phyloP scores from a whole-genome alignment of 352 stramenopile genomes.

The Phytopythium helicoides region DNA sequence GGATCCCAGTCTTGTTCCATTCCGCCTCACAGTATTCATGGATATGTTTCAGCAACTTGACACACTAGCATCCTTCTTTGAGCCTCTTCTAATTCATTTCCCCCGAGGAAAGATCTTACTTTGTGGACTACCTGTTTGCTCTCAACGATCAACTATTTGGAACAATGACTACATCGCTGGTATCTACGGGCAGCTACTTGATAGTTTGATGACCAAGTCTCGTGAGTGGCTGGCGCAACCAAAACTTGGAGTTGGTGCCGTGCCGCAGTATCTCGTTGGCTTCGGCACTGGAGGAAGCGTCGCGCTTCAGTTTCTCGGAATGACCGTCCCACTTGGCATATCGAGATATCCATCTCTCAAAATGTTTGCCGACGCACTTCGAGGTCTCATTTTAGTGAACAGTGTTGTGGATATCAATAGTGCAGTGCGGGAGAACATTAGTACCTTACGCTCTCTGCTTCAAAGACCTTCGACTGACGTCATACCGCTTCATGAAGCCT shows the following conservation, averaged over 20 bases:
- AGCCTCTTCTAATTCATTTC: slow-evolving; percentile 50
- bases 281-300: slow-evolving; percentile 57
- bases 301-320: slow-evolving; percentile 46
- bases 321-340: slow-evolving; percentile 36
- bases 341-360: slow-evolving; percentile 13
- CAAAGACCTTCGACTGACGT: slow-evolving; percentile 9
- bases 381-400: slow-evolving; percentile 62
- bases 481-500: slow-evolving; percentile 49
- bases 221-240: slow-evolving; percentile 75
- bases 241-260: slow-evolving; percentile 52
- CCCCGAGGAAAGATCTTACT: slow-evolving; percentile 63
- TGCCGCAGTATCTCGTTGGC: slow-evolving; percentile 63
- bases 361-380: slow-evolving; percentile 40
- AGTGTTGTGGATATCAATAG: slow-evolving; percentile 21
- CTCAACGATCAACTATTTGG: slow-evolving; percentile 32
- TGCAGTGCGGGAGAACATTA: slow-evolving; percentile 19
- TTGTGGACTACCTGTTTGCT: slow-evolving; percentile 50
- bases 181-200: slow-evolving; percentile 46
- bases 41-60: slow-evolving; percentile 65
- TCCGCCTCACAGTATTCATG: slow-evolving; percentile 64
- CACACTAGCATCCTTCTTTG: slow-evolving; percentile 59
- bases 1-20: slow-evolving; percentile 13
- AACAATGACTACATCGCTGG: slow-evolving; percentile 46
- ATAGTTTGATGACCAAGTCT: slow-evolving; percentile 44
- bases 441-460: slow-evolving; percentile 17